Base-by-base conservation (phyloP, 2,329 filamentous ascomycete species). In the Fusarium temperatum region DNA sequence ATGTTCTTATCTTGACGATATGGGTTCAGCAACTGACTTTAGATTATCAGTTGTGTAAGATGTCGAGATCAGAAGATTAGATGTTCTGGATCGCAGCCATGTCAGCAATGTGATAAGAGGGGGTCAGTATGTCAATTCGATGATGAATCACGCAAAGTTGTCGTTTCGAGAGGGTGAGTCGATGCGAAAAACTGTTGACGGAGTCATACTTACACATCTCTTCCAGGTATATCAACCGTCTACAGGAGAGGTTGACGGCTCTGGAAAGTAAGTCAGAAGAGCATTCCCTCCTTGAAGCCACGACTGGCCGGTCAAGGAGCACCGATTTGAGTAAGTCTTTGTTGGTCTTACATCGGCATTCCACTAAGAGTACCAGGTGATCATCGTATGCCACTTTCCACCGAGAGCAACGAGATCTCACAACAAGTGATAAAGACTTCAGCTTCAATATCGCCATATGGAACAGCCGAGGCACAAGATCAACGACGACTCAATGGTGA, bases 11-110 rank as follows among this genome's bases (percentile, higher is more conserved):
- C n/a, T 35, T 15, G 7, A 22, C 6, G 15, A 28, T 11, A 24
- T 1, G 18, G 11, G 24, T 20, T 22, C 8, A 24, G 14, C 17
- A 48, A 47, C 62, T 61, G 41, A 60, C 44, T 26, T 39, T 32
- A 12, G 48, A 38, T 18, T 9, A n/a, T 60, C 18, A 74, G 68
- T 18, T 75, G 72, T 44, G 60, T 73, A 56, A 70, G 72, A 61
- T 73, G 72, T 20, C 64, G 68, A n/a, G 72, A 73, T 44, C 68
- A 74, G n/a, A 73, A 74, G 47, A 74, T 75, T 8, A 73, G 60
- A 42, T 75, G 72, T 22, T 74, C 68, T 41, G 64, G 72, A 5
- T 66, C 57, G 18, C 64, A 73, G 5, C 68, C 68, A 8, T 74
- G 72, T 32, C 68, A 75, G 5, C 68, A 75, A 28, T 74, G 72